Percentiles rank a stretch among this genome's conserved stretches.
phyloP scores from a whole-genome alignment of 139 green algal species.

The Asterochloris sp. region DNA sequence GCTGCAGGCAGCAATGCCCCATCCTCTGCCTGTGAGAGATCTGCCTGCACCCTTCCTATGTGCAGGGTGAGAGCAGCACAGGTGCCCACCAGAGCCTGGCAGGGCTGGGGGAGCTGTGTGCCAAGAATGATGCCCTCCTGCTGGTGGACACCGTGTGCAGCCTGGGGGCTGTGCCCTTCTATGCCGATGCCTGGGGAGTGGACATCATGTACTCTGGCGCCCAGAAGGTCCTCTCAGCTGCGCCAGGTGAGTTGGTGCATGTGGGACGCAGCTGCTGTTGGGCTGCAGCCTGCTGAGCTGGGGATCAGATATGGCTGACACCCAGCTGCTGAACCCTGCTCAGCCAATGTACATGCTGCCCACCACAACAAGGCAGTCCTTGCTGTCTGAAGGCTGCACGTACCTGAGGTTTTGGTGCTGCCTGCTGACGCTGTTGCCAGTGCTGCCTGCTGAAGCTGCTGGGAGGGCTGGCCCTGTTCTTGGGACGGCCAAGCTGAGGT shows the following conservation, averaged over 20 bases:
- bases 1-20: background rate
- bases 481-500: too few species aligned
- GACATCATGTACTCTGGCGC: slow-evolving; percentile 86
- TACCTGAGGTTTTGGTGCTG: too few species aligned
- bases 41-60: background rate
- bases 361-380: too few species aligned
- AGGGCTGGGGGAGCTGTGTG: slow-evolving; percentile 82
- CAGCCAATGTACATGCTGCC: too few species aligned
- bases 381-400: too few species aligned
- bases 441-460: too few species aligned
- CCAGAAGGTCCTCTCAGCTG: slow-evolving; percentile 87
- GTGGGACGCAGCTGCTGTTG: background rate
- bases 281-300: too few species aligned
- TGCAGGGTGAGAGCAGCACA: slow-evolving; percentile 82
- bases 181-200: slow-evolving; percentile 64
- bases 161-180: slow-evolving; percentile 80
- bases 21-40: background rate
- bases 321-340: too few species aligned
- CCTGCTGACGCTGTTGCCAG: too few species aligned
- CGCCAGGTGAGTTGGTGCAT: slow-evolving; percentile 37
- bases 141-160: slow-evolving; percentile 92
- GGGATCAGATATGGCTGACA: too few species aligned
- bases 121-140: slow-evolving; percentile 74
- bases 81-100: slow-evolving; percentile 72
- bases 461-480: too few species aligned